phyloP scores from a whole-genome alignment of 768 basidiomycete genomes.

The Pisolithus orientalis region DNA sequence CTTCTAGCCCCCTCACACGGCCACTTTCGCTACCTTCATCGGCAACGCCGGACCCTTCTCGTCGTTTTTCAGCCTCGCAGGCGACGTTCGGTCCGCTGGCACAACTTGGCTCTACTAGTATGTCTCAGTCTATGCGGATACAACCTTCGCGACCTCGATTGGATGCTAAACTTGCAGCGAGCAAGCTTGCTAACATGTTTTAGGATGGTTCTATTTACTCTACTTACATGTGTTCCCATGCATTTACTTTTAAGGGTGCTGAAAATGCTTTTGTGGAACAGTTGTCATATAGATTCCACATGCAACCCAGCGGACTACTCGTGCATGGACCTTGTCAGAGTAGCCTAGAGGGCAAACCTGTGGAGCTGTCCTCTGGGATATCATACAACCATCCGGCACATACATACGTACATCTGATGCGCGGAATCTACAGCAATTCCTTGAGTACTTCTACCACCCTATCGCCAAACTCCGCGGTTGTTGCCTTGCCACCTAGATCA shows the following conservation, averaged over 20 bases:
- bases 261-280: neutral
- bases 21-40: conserved; percentile 7
- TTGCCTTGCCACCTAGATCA: conserved; percentile 77
- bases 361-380: neutral
- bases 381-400: neutral
- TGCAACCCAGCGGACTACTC: neutral
- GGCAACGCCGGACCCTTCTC: conserved; percentile 1
- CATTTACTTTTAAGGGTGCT: conserved; percentile 6
- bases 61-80: conserved; percentile 18
- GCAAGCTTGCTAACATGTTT: conserved; percentile 88
- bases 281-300: neutral
- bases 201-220: conserved; percentile 25
- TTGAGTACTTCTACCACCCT: conserved; percentile 71
- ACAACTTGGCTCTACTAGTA: conserved; percentile 49
- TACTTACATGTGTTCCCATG: neutral
- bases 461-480: conserved; percentile 80
- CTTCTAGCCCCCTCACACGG: conserved; percentile 15
- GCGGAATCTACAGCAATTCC: conserved; percentile 38
- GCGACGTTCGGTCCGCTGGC: conserved; percentile 57
- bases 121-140: conserved; percentile 70
- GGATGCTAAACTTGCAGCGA: conserved; percentile 82
- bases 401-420: neutral
- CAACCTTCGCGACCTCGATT: conserved; percentile 67
- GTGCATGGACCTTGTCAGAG: neutral
- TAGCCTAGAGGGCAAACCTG: neutral